Conservation (phyloP, 306 rosid genomes). For the Myrica gale region DNA sequence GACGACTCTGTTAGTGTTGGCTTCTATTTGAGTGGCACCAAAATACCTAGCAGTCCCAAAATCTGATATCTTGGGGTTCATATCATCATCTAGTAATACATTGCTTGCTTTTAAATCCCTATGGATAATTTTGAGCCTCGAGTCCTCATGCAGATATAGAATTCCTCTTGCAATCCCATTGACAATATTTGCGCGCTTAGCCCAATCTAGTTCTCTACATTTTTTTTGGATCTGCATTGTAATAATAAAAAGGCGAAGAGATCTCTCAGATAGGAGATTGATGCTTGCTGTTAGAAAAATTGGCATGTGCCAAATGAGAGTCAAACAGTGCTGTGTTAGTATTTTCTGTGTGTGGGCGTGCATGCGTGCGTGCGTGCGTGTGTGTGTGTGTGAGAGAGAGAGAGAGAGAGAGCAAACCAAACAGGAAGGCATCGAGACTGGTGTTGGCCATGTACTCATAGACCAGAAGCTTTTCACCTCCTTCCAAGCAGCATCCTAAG, state of each 20-base stretch:
- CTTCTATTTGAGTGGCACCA: conserved; percentile 6
- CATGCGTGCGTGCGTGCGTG: too few relatives aligned
- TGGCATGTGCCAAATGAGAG: not conserved
- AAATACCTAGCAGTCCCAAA: conserved; percentile 12
- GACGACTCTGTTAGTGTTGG: conserved; percentile 9
- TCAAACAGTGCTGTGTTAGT: too few relatives aligned
- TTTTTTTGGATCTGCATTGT: conserved; percentile 7
- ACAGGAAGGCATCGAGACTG: conserved; percentile 26
- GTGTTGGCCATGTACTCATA: conserved; percentile 41
- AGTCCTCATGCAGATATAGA: conserved; percentile 18
- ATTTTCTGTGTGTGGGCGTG: not conserved
- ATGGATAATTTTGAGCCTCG: conserved; percentile 17
- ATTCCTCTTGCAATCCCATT: conserved; percentile 14
- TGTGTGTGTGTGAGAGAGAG: not conserved
- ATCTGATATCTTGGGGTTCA: conserved; percentile 18
- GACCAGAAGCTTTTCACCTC: conserved; percentile 38
- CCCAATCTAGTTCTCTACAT: not conserved
- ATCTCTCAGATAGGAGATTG: too few relatives aligned
- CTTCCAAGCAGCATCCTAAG: conserved; percentile 37
- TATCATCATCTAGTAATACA: conserved; percentile 1
- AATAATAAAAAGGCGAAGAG: not conserved
- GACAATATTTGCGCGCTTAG: not conserved
- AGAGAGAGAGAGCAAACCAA: conserved; percentile 26
- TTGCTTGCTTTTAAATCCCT: conserved; percentile 21
- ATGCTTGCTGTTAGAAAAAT: not conserved